Base-by-base conservation (phyloP, 2,329 filamentous ascomycete genomes). In the Trichoderma cornu-damae region DNA sequence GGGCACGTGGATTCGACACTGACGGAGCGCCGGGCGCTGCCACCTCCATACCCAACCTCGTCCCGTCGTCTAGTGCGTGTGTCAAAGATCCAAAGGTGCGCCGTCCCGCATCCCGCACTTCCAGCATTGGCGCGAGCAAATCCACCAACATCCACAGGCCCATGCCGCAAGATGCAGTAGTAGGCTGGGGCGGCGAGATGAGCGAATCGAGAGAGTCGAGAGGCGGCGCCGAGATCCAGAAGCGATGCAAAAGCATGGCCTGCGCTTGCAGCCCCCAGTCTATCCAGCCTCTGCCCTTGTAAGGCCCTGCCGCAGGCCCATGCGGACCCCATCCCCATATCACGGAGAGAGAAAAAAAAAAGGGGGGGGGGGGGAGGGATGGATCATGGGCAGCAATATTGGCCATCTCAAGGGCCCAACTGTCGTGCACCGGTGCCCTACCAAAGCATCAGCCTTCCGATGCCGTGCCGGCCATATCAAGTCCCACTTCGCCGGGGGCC, bases 401-500 rank as follows among this genome's bases (percentile, higher is more conserved):
- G 40, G 48, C 48, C 38, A 16, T 18, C 40, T 12, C 34, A 38
- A 30, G 37, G 22, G 22, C 52, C 43, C 44, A 48, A 30, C 16
- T 12, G 28, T 48, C 34, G n/a, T 28, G 32, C 28, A 16, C 47
- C 56, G 56, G 49, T 20, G 37, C 56, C 56, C 48, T 46, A 48
- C 48, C 30, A 35, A 38, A 30, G 16, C n/a, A n/a, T n/a, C n/a
- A 18, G 14, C 7, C 26, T 18, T 30, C 55, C 37, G 47, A 50
- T 16, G 38, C 55, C 46, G 55, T 35, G 37, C 55, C 55, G 55
- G 51, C 32, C 40, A 26, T 34, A 53, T 47, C 47, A 42, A 42
- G 56, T 58, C 56, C 56, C 56, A 58, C 56, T 52, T 58, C 42
- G 56, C 48, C 56, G 56, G 40, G 6, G 28, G 42, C 18, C 56